phyloP scores from a whole-genome alignment of 192 early-diverging fungal genomes.

The Coemansia sp. region DNA sequence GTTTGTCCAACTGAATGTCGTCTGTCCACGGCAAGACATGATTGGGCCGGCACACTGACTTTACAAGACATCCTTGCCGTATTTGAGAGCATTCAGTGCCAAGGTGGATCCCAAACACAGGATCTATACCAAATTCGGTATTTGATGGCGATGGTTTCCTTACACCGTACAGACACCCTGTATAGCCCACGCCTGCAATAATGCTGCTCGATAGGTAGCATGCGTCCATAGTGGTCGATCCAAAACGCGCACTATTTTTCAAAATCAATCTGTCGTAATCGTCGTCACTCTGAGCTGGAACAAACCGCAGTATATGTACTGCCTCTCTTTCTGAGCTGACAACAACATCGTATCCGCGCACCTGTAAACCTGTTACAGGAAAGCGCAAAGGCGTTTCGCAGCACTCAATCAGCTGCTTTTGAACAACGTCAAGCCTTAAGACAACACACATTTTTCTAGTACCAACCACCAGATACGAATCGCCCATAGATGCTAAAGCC shows the following conservation, averaged over 20 bases:
- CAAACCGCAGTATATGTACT: conserved; percentile 30
- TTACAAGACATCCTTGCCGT: conserved; percentile 16
- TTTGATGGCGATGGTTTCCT: conserved; percentile 11
- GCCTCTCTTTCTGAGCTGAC: conserved; percentile 42
- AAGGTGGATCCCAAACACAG: conserved; percentile 30
- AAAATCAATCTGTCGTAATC: conserved; percentile 19
- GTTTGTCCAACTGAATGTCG: too few species aligned
- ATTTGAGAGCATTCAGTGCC: conserved; percentile 31
- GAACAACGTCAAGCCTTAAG: conserved; percentile 37
- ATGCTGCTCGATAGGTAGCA: conserved; percentile 22
- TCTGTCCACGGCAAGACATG: conserved; percentile 31
- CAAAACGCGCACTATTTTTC: conserved; percentile 35
- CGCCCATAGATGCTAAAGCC: conserved; percentile 38
- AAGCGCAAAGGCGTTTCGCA: conserved; percentile 39
- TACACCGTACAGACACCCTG: conserved; percentile 31
- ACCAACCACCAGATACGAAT: conserved; percentile 41
- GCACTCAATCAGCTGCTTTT: conserved; percentile 41
- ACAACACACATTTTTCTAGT: conserved; percentile 23
- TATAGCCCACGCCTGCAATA: conserved; percentile 28
- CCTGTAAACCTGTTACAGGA: conserved; percentile 30
- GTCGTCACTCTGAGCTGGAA: conserved; percentile 2
- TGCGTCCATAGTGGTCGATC: conserved; percentile 32
- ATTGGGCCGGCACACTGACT: conserved; percentile 1
- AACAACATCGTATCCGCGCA: conserved; percentile 25
- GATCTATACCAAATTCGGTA: conserved; percentile 44